These are phyloP conservation scores for Plasmodium knowlesi DNA, from an alignment of 169 alveolate genomes.

Conservation along the genomic window DNA sequence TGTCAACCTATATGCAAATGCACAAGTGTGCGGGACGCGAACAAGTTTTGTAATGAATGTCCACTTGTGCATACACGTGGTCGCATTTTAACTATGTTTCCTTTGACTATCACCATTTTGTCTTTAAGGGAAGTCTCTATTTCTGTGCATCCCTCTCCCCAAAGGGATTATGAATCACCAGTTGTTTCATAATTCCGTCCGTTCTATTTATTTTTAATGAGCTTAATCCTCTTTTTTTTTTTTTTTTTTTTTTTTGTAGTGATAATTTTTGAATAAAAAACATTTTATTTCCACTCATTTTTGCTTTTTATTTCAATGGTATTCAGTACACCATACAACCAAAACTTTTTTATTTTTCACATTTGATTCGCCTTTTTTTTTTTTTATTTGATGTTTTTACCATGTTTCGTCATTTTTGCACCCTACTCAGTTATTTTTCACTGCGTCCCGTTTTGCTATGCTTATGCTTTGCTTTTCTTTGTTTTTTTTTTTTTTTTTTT, in stretches of 20 bases:
- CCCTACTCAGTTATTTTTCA: background rate
- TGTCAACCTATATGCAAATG: background rate
- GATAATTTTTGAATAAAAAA: background rate
- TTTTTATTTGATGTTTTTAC: background rate
- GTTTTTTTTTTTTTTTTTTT: background rate
- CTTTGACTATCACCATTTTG: constrained; percentile 8
- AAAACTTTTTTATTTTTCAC: background rate
- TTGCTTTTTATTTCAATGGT: background rate
- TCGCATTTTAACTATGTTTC: background rate
- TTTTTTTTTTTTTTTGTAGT: background rate
- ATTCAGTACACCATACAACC: background rate
- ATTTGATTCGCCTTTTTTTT: background rate
- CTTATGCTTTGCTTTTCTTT: background rate
- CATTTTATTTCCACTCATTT: background rate
- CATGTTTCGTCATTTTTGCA: background rate
- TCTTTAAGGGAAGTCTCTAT: constrained; percentile 32
- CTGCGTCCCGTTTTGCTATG: background rate
- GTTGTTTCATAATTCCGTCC: constrained; percentile 1
- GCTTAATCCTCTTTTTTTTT: background rate
- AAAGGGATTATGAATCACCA: background rate
- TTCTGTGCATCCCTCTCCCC: constrained; percentile 8
- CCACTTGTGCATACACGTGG: background rate
- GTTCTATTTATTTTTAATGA: background rate
- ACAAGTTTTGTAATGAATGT: background rate
- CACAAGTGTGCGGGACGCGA: background rate